Evolutionary conservation across 805 yeast species (phyloP), one percentile per base, ranked within the genome.

Genomic region (Starmerella bombi): DNA sequence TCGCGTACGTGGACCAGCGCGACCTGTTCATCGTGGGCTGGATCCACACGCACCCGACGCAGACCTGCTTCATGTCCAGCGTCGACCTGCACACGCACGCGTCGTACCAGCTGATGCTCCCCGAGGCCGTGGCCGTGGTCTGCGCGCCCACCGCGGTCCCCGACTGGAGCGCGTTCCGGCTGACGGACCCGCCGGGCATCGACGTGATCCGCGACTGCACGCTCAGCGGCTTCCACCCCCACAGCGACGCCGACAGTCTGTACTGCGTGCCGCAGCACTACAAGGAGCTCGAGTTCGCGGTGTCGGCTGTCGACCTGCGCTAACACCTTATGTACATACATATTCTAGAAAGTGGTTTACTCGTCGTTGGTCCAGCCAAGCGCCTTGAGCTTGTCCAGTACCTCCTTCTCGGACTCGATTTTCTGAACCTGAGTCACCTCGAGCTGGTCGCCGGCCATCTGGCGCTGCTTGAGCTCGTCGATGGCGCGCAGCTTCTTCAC

Each of bases 401-500:
- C 82, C 41, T 77, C 77, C 22, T 67, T 75, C 64, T 91, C 99
- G 37, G 93, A 84, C 46, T 75, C 71, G 50, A 91, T 88, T 63
- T 91, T 91, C 58, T 82, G 69, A 32, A 83, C 65, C 66, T 91
- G 99, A 25, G 97, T 91, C 54, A 79, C 93, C 63, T 91, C 98
- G 51, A 91, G 71, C 46, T 75, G 69, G 48, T 85, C 95, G 37
- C 88, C 93, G 41, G 65, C 67, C 7, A 79, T 80, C 63, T 82
- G 85, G 59, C 88, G 82, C 67, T 73, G 72, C 62, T 86, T 86
- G 55, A 91, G 71, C 40, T 75, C 76, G 60, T 86, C 94, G 52
- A 91, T 91, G n/a, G 98, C 96, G 56, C 97, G 73, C 48, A 88
- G 71, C 63, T 91, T 91, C 66, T 91, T 91, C 61, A 86, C 70